Conservation (phyloP, 208 protist species). For the Wallacemonas sp. region DNA sequence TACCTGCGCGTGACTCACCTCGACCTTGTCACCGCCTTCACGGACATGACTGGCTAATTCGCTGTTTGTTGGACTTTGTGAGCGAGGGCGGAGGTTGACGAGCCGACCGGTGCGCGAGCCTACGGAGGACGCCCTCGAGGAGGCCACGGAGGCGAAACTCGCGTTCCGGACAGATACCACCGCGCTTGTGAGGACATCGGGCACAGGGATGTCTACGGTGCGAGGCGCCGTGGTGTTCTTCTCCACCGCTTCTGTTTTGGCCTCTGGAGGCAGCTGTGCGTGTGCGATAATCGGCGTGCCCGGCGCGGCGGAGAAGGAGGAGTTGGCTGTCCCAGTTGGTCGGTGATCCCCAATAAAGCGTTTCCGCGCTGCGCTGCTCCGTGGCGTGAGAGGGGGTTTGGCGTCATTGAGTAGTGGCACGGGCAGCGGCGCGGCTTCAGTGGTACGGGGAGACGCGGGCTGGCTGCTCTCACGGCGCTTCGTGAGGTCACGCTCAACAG, state of each 20-base stretch:
- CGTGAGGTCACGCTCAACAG: slow-evolving; percentile 9
- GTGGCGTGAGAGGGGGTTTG: slow-evolving; percentile 3
- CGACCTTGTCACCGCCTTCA: neutral
- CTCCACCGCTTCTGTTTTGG: no score
- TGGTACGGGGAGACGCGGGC: neutral
- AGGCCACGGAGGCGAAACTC: neutral
- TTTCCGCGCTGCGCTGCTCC: slow-evolving; percentile 3
- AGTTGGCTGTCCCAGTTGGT: neutral
- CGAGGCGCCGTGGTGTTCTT: neutral
- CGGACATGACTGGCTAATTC: neutral
- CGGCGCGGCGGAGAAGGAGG: neutral
- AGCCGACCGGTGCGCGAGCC: slow-evolving; percentile 21
- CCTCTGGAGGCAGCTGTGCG: no score
- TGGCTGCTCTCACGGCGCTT: neutral
- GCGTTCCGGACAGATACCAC: neutral
- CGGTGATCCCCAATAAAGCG: slow-evolving; percentile 4
- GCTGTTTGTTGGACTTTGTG: slow-evolving; percentile 9
- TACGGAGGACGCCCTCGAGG: slow-evolving; percentile 4
- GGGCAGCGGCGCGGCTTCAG: neutral
- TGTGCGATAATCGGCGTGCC: no score
- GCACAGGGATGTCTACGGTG: slow-evolving; percentile 1
- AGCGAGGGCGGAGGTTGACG: slow-evolving; percentile 14
- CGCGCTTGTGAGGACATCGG: neutral
- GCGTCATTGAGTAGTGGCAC: no score
- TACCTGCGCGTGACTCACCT: neutral